Conservation (phyloP, 2,329 filamentous ascomycete genomes). For the Diaporthe vexans region DNA sequence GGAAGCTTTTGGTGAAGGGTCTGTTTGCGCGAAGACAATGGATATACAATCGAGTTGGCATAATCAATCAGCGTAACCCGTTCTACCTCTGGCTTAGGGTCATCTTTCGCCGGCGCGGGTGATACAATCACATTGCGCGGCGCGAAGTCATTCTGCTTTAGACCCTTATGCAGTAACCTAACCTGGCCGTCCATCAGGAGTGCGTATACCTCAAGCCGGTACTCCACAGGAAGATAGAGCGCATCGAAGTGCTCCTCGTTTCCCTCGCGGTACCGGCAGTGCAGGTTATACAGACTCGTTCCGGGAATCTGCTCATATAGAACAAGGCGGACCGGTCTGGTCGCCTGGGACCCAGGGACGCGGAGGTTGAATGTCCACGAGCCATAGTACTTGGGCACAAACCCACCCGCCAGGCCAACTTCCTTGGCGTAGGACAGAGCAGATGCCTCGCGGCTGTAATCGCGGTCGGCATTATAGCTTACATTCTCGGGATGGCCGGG, state of each 20-base stretch:
- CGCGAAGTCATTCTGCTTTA: not conserved
- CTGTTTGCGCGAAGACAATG: not conserved
- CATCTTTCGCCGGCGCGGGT: not conserved
- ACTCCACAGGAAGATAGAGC: not conserved
- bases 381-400: slow-evolving; percentile 2
- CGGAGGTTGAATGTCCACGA: slow-evolving; percentile 8
- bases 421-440: slow-evolving; percentile 3
- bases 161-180: slow-evolving; percentile 10
- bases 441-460: slow-evolving; percentile 17
- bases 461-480: slow-evolving; percentile 2
- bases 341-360: not conserved
- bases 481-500: not conserved
- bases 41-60: slow-evolving; percentile 18
- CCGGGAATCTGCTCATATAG: slow-evolving; percentile 1
- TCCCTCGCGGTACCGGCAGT: not conserved
- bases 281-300: not conserved
- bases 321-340: slow-evolving; percentile 6
- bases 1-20: not conserved
- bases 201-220: not conserved
- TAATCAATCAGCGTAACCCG: slow-evolving; percentile 7
- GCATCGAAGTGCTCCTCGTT: slow-evolving; percentile 8
- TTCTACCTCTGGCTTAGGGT: not conserved
- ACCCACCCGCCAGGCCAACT: not conserved
- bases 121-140: slow-evolving; percentile 9
- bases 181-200: slow-evolving; percentile 1